Percentiles rank a stretch among this genome's conserved stretches.
phyloP scores from a whole-genome alignment of 306 rosid genomes.

The Corylus heterophylla region DNA sequence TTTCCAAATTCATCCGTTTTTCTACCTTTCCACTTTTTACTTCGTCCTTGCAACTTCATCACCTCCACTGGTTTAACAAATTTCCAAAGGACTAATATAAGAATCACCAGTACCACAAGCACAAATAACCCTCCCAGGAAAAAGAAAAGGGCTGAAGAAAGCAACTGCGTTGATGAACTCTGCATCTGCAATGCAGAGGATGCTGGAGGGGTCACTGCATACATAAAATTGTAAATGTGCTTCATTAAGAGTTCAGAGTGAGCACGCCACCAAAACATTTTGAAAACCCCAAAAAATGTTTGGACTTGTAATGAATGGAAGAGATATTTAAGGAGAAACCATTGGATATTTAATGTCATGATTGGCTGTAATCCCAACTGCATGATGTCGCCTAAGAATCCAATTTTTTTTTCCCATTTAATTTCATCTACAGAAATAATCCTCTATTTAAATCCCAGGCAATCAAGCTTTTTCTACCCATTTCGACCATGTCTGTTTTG shows the following conservation, averaged over 20 bases:
- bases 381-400: neutral
- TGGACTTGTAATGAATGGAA: neutral
- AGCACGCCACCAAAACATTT: neutral
- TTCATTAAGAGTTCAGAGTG: neutral
- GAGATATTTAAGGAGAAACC: no score
- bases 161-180: slow-evolving; percentile 12
- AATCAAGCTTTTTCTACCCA: no score
- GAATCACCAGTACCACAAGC: slow-evolving; percentile 49
- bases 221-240: neutral
- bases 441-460: no score
- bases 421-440: neutral
- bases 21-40: slow-evolving; percentile 47
- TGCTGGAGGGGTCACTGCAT: slow-evolving; percentile 38
- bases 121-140: slow-evolving; percentile 62
- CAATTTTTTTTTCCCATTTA: neutral
- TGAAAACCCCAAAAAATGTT: neutral
- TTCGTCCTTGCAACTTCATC: slow-evolving; percentile 27
- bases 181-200: neutral
- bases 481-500: no score
- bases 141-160: slow-evolving; percentile 43
- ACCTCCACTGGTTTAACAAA: slow-evolving; percentile 36
- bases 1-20: slow-evolving; percentile 2
- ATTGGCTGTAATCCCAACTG: neutral
- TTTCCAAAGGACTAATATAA: slow-evolving; percentile 53
- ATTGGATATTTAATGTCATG: no score